phyloP scores from a whole-genome alignment of 192 early-diverging fungal genomes.

The Coemansia brasiliensis region DNA sequence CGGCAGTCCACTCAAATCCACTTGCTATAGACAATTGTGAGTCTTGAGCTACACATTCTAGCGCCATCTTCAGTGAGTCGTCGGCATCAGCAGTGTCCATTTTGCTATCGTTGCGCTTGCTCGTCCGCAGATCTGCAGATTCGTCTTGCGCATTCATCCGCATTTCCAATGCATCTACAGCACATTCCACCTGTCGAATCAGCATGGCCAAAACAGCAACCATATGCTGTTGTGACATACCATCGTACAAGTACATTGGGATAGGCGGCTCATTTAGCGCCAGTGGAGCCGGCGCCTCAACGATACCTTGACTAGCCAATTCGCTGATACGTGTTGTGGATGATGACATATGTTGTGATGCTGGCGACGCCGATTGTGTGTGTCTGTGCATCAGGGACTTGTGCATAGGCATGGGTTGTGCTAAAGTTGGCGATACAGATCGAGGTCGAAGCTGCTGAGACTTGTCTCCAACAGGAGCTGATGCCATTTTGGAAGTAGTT shows the following conservation, averaged over 20 bases:
- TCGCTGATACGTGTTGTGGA: constrained; percentile 18
- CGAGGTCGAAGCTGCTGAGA: constrained; percentile 14
- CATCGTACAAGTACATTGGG: constrained; percentile 45
- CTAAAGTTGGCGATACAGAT: constrained; percentile 27
- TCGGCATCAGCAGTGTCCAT: constrained; percentile 20
- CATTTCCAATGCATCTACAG: constrained; percentile 31
- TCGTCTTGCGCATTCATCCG: constrained; percentile 5
- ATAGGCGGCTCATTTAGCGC: constrained; percentile 50
- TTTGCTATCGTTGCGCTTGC: constrained; percentile 37
- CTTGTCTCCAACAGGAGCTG: background rate
- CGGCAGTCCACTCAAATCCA: constrained; percentile 42
- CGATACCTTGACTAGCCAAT: constrained; percentile 11
- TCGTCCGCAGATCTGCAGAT: background rate
- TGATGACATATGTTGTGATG: constrained; percentile 6
- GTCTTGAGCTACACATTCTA: constrained; percentile 28
- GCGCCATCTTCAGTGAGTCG: constrained; percentile 24
- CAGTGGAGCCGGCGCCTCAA: constrained; percentile 19
- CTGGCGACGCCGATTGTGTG: constrained; percentile 33
- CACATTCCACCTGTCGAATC: constrained; percentile 41
- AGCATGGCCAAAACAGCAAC: constrained; percentile 45
- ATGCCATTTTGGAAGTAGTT: background rate
- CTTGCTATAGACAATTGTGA: constrained; percentile 1
- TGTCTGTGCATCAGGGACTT: constrained; percentile 25
- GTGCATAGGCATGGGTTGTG: constrained; percentile 14
- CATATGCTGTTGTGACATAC: constrained; percentile 43